Evolutionary conservation across 1,139 yeast genomes (phyloP).

Genomic region (Zygosaccharomyces pseudobailii): DNA sequence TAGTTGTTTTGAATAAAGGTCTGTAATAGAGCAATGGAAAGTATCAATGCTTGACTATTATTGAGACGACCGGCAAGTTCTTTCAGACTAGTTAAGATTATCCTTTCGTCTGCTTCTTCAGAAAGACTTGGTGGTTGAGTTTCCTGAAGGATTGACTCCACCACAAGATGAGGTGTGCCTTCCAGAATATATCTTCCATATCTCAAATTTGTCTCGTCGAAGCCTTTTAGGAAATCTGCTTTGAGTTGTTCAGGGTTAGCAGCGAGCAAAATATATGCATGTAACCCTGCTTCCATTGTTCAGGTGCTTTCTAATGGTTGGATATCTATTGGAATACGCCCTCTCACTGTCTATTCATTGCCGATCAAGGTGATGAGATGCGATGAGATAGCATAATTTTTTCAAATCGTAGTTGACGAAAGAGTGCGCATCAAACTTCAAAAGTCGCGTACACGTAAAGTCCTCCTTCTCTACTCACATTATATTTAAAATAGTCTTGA

Average conservation of each 20-base stretch:
- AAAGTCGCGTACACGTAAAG: slow-evolving; percentile 9
- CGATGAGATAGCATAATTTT: slow-evolving; percentile 11
- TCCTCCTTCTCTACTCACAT: background rate
- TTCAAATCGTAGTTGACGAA: slow-evolving; percentile 10
- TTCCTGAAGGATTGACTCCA: slow-evolving; percentile 11
- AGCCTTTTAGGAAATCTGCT: slow-evolving; percentile 1
- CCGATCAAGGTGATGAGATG: slow-evolving; percentile 1
- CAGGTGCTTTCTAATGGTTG: background rate
- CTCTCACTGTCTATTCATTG: background rate
- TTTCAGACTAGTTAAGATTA: background rate
- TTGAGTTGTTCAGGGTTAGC: slow-evolving; percentile 16
- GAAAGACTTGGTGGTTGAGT: background rate
- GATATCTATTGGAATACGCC: no score
- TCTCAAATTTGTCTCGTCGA: slow-evolving; percentile 7
- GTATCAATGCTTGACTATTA: slow-evolving; percentile 17
- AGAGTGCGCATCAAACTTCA: background rate
- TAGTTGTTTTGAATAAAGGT: slow-evolving; percentile 69
- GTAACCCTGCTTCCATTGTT: slow-evolving; percentile 22
- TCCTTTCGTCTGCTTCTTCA: background rate
- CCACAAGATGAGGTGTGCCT: slow-evolving; percentile 25
- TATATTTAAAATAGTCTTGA: background rate
- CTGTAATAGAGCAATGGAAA: slow-evolving; percentile 59
- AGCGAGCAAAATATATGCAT: slow-evolving; percentile 22
- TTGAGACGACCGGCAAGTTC: slow-evolving; percentile 2
- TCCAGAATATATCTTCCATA: slow-evolving; percentile 18